Base-by-base conservation (phyloP, 495 filamentous ascomycete genomes). In the Neurospora sp. region DNA sequence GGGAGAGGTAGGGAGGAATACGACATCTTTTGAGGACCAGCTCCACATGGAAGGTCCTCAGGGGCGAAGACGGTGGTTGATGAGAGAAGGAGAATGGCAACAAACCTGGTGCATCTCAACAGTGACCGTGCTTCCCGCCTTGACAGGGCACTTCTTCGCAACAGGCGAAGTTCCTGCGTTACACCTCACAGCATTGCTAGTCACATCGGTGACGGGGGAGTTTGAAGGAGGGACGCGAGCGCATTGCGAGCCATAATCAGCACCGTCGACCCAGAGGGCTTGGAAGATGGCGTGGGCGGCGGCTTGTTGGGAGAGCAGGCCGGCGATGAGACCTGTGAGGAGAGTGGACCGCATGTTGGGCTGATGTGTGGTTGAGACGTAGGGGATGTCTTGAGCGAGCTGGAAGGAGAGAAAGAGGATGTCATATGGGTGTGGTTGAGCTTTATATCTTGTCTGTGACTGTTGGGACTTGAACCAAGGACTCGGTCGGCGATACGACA, bases 81-180 rank as follows among this genome's bases (percentile, higher is more conserved):
- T 5, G 2, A 12, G 42, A 18, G 10, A 1, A 38, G 42, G 44
- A n/a, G 27, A 53, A 20, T 14, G 37, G 2, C 8, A 47, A 78
- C 83, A 10, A 76, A 84, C 76, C 81, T 84, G 82, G 73, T 87
- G 86, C 81, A 87, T 87, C 81, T 87, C 86, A 4, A 87, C 83
- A 3, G 84, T 84, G 3, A 87, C 81, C 3, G 81, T 85, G 0
- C 75, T 75, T 9, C 85, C 85, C 22, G 85, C 84, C 74, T 80
- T 79, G 68, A 88, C 83, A 44, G 79, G 74, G 75, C 86, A 87
- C 75, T 86, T 83, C 16, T 74, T 79, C 2, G 72, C 65, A 3
- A 81, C 80, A 1, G 78, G 76, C 8, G 74, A 75, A 16, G 82
- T 75, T 40, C 80, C 80, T 3, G 79, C 80, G 65, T 85, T 85